Evolutionary conservation across 2,329 filamentous ascomycete species (phyloP).

Genomic region (Fusarium cyanostomum): DNA sequence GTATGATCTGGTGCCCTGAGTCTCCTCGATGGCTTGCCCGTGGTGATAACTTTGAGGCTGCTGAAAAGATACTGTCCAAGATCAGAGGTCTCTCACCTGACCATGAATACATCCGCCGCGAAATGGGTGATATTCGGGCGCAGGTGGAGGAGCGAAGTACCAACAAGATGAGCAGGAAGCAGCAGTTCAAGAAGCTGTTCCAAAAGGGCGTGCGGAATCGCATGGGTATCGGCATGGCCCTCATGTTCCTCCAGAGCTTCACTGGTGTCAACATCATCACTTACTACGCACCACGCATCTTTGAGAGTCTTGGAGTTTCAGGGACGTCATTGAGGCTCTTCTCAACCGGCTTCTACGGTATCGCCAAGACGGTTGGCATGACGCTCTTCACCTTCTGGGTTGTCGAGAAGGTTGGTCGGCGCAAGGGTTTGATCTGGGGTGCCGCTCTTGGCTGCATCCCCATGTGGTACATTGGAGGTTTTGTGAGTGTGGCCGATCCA

Average conservation of each 20-base stretch:
- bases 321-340: constrained; percentile 48
- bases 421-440: constrained; percentile 56
- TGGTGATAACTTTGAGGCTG: constrained; percentile 65
- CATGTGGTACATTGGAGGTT: constrained; percentile 54
- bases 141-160: constrained; percentile 62
- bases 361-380: constrained; percentile 51
- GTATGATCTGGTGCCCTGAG: constrained; percentile 67
- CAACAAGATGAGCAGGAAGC: constrained; percentile 42
- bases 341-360: constrained; percentile 54
- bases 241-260: constrained; percentile 54
- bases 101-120: constrained; percentile 52
- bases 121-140: constrained; percentile 65
- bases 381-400: constrained; percentile 55
- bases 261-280: constrained; percentile 67
- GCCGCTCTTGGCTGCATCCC: constrained; percentile 50
- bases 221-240: constrained; percentile 60
- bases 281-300: constrained; percentile 59
- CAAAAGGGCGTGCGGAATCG: constrained; percentile 48
- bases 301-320: constrained; percentile 50
- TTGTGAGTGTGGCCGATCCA: constrained; percentile 47
- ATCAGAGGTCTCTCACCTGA: constrained; percentile 49
- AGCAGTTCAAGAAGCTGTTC: constrained; percentile 48
- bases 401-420: constrained; percentile 58
- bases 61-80: constrained; percentile 44
- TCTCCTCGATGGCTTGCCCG: constrained; percentile 69